These are phyloP conservation scores for Fraxinus xanthoxyloides DNA, from an alignment of 305 asterid species.

Conservation along the genomic window DNA sequence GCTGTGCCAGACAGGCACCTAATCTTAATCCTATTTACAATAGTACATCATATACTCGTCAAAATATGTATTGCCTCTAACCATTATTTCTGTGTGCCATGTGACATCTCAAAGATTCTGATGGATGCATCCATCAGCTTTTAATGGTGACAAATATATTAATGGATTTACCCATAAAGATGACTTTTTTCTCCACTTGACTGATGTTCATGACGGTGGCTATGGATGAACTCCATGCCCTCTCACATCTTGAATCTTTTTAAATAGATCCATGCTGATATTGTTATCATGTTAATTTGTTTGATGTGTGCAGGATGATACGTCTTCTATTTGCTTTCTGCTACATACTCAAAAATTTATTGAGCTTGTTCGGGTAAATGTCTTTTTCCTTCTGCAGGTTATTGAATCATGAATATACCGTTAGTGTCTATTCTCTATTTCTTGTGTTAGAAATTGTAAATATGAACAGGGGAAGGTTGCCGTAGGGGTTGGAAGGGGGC, in stretches of 20 bases:
- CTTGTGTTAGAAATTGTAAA: neutral
- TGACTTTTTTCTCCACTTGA: neutral
- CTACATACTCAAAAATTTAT: conserved; percentile 81
- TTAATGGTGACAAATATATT: neutral
- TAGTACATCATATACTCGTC: neutral
- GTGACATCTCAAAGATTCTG: neutral
- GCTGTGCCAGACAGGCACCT: too few species aligned
- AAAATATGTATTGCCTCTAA: conserved; percentile 1
- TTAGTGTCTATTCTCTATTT: neutral
- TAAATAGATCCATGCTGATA: conserved; percentile 7
- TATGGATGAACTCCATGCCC: neutral
- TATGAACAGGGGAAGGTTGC: neutral
- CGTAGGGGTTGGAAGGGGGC: neutral
- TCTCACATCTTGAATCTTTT: neutral
- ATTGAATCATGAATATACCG: neutral
- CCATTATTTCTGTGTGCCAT: neutral
- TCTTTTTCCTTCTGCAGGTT: neutral
- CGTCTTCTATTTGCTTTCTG: conserved; percentile 70
- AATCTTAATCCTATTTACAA: too few species aligned
- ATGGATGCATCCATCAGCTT: neutral
- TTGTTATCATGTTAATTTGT: conserved; percentile 24
- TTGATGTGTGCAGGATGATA: conserved; percentile 58
- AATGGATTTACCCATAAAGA: neutral
- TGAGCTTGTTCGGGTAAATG: conserved; percentile 83
- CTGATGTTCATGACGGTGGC: neutral